Percentiles rank a stretch among this genome's conserved stretches.
These are phyloP conservation scores for Beauveria sp. DNA, from an alignment of 2,329 filamentous ascomycete genomes.

Conservation along the genomic window DNA sequence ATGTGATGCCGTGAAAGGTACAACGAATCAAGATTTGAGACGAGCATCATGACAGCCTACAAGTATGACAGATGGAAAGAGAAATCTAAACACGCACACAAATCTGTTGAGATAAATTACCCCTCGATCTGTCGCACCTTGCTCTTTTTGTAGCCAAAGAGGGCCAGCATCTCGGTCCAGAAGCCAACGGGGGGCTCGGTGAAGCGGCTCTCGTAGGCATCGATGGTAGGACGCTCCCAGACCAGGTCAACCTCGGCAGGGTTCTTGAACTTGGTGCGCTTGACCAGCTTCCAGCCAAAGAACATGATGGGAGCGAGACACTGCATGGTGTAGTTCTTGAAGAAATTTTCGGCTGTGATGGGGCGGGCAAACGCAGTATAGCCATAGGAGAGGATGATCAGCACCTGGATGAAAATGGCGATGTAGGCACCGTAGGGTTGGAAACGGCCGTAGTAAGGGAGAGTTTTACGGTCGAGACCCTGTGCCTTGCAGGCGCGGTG, in stretches of 20 bases:
- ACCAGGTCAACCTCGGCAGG: slow-evolving; percentile 50
- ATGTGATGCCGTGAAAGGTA: background rate
- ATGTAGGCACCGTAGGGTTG: slow-evolving; percentile 51
- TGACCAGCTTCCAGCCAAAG: slow-evolving; percentile 55
- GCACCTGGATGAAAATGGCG: slow-evolving; percentile 32
- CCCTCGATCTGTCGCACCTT: slow-evolving; percentile 15
- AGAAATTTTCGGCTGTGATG: slow-evolving; percentile 41
- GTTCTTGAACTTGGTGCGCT: slow-evolving; percentile 46
- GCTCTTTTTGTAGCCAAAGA: slow-evolving; percentile 24
- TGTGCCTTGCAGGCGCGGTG: slow-evolving; percentile 47
- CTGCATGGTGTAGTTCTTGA: slow-evolving; percentile 51
- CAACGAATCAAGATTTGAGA: background rate
- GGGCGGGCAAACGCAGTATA: slow-evolving; percentile 40
- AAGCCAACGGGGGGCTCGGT: slow-evolving; percentile 41
- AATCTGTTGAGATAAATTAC: slow-evolving; percentile 12
- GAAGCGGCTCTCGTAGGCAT: slow-evolving; percentile 48
- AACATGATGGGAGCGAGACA: slow-evolving; percentile 46
- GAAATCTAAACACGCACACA: background rate
- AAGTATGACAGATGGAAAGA: background rate
- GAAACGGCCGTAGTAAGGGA: slow-evolving; percentile 51
- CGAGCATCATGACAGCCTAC: too few relatives aligned
- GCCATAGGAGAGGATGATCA: slow-evolving; percentile 45
- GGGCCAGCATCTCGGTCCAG: slow-evolving; percentile 47
- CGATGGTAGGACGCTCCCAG: slow-evolving; percentile 52
- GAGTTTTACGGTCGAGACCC: slow-evolving; percentile 39